Conservation (phyloP, 805 yeast genomes). For the Metschnikowia aberdeeniae region DNA sequence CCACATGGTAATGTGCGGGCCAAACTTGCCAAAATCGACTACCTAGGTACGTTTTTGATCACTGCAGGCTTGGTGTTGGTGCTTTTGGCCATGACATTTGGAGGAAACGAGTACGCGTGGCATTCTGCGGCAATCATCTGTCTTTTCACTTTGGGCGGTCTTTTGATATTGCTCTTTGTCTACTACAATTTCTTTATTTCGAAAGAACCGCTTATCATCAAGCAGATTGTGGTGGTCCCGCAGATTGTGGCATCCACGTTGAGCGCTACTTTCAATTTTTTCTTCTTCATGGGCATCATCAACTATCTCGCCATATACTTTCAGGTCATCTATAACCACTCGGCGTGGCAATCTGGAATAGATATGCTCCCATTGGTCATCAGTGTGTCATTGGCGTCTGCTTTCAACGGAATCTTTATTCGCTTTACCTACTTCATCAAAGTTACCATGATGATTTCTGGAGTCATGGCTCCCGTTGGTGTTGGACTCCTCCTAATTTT, state of each 20-base stretch:
- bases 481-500: constrained; percentile 31
- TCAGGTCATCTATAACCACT: constrained; percentile 34
- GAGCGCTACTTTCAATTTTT: constrained; percentile 32
- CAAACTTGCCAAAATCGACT: constrained; percentile 45
- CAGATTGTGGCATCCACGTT: constrained; percentile 37
- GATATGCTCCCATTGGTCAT: constrained; percentile 34
- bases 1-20: constrained; percentile 36
- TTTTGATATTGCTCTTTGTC: constrained; percentile 30
- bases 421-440: constrained; percentile 27
- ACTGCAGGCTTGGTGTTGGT: constrained; percentile 43
- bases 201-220: constrained; percentile 44
- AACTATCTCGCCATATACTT: constrained; percentile 36
- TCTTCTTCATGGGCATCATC: constrained; percentile 37
- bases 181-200: constrained; percentile 42
- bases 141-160: constrained; percentile 45
- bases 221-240: constrained; percentile 33
- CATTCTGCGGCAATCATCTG: constrained; percentile 48
- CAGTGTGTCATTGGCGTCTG: constrained; percentile 30
- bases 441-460: constrained; percentile 28
- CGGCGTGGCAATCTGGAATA: constrained; percentile 36
- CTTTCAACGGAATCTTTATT: constrained; percentile 30
- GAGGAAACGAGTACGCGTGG: constrained; percentile 53
- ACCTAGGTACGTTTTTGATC: constrained; percentile 43
- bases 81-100: constrained; percentile 50
- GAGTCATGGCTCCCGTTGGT: constrained; percentile 31